Percentiles rank a stretch among this genome's conserved stretches.
phyloP scores from a whole-genome alignment of 305 asterid species.

The Nicotiana rustica region DNA sequence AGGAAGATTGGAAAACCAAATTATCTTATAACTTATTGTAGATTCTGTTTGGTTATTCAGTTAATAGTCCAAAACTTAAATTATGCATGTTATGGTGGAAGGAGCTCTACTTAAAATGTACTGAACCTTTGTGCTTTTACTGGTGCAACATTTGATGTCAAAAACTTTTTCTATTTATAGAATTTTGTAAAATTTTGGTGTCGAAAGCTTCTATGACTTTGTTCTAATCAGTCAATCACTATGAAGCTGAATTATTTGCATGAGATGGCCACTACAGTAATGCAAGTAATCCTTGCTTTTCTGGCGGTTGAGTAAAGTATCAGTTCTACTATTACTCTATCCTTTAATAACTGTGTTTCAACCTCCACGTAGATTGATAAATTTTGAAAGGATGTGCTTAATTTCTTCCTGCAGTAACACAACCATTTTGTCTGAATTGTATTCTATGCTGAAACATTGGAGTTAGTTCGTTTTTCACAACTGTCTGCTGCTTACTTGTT shows the following conservation, averaged over 20 bases:
- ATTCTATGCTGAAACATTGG: constrained; percentile 1
- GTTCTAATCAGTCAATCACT: neutral
- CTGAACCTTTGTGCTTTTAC: neutral
- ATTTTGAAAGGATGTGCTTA: neutral
- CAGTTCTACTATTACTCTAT: neutral
- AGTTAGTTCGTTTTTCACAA: constrained; percentile 7
- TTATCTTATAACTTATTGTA: neutral
- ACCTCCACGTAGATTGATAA: neutral
- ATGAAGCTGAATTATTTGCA: neutral
- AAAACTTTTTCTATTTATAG: neutral
- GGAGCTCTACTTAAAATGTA: neutral
- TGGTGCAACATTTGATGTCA: neutral
- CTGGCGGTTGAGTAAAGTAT: neutral
- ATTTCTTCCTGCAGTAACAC: neutral
- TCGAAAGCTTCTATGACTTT: neutral
- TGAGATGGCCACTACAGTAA: neutral
- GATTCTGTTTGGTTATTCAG: neutral
- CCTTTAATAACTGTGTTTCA: neutral
- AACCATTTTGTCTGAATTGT: neutral
- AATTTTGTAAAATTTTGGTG: neutral
- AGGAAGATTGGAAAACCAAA: neutral
- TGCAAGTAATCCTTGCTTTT: neutral
- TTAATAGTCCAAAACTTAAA: neutral
- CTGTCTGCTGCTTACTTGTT: neutral
- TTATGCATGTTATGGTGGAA: neutral